phyloP scores from a whole-genome alignment of 2,329 filamentous ascomycete genomes.

The Colletotrichum navitas region DNA sequence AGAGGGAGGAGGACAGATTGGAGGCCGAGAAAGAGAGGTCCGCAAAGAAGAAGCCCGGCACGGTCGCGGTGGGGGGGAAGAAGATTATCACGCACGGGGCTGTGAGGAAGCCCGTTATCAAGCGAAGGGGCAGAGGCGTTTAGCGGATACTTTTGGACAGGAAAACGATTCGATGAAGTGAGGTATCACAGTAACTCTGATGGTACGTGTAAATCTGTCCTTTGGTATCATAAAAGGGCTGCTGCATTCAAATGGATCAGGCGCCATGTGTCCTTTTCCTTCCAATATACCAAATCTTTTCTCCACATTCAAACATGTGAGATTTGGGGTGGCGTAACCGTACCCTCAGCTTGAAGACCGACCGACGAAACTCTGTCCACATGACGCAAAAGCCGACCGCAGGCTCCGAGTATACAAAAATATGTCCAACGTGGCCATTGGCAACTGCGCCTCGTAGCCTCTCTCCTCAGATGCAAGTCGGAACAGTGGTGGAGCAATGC shows the following conservation, averaged over 20 bases:
- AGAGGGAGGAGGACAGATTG: slow-evolving; percentile 70
- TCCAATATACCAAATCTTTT: neutral
- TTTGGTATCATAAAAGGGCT: too few relatives aligned
- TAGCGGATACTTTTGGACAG: slow-evolving; percentile 45
- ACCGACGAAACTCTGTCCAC: neutral
- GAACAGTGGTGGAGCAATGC: neutral
- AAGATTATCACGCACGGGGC: slow-evolving; percentile 73
- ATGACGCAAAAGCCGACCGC: neutral
- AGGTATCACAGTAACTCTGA: neutral
- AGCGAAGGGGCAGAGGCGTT: slow-evolving; percentile 68
- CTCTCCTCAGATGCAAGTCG: neutral
- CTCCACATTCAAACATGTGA: neutral
- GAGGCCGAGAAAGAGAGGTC: slow-evolving; percentile 62
- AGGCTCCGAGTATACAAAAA: neutral
- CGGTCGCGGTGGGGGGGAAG: slow-evolving; percentile 54
- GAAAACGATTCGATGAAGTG: slow-evolving; percentile 6
- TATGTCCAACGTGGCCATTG: neutral
- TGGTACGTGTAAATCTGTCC: neutral
- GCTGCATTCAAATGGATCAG: neutral
- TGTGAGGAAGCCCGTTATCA: slow-evolving; percentile 71
- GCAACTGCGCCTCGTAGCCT: neutral
- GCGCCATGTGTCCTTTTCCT: neutral
- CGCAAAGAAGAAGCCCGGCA: slow-evolving; percentile 55
- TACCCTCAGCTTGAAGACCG: neutral
- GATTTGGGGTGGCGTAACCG: neutral